Conservation (phyloP, 1,284 basidiomycete species). For the Leccinum colubrinum region DNA sequence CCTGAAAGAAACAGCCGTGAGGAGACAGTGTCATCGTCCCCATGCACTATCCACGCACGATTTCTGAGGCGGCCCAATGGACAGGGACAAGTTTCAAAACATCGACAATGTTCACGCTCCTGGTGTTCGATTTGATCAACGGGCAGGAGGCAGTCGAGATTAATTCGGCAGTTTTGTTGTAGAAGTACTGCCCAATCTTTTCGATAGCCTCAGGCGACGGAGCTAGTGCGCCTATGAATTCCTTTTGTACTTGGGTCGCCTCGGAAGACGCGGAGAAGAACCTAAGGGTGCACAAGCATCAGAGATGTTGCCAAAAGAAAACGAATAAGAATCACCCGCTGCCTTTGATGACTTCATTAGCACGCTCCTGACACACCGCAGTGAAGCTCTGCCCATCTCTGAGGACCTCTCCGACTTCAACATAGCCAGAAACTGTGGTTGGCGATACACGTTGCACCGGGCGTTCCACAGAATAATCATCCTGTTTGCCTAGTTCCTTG, state of each 20-base stretch:
- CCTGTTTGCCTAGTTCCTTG: slow-evolving; percentile 49
- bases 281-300: slow-evolving; percentile 20
- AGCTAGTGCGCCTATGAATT: slow-evolving; percentile 47
- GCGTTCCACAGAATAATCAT: slow-evolving; percentile 51
- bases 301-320: neutral
- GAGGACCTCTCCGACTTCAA: slow-evolving; percentile 52
- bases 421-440: slow-evolving; percentile 44
- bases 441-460: slow-evolving; percentile 36
- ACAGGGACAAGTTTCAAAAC: slow-evolving; percentile 67
- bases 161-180: slow-evolving; percentile 54
- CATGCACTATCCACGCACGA: slow-evolving; percentile 45
- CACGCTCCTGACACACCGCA: slow-evolving; percentile 48
- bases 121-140: slow-evolving; percentile 48
- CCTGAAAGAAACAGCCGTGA: slow-evolving; percentile 38
- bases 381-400: slow-evolving; percentile 45
- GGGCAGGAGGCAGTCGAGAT: slow-evolving; percentile 53
- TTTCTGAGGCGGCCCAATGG: slow-evolving; percentile 63
- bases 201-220: slow-evolving; percentile 44
- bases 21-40: neutral
- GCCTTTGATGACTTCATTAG: slow-evolving; percentile 50
- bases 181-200: slow-evolving; percentile 60
- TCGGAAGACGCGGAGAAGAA: slow-evolving; percentile 58
- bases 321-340: slow-evolving; percentile 45
- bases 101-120: slow-evolving; percentile 68
- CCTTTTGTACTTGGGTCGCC: slow-evolving; percentile 45